These are phyloP conservation scores for Aurantiochytrium sp. DNA, from an alignment of 108 stramenopile species.

Conservation along the genomic window DNA sequence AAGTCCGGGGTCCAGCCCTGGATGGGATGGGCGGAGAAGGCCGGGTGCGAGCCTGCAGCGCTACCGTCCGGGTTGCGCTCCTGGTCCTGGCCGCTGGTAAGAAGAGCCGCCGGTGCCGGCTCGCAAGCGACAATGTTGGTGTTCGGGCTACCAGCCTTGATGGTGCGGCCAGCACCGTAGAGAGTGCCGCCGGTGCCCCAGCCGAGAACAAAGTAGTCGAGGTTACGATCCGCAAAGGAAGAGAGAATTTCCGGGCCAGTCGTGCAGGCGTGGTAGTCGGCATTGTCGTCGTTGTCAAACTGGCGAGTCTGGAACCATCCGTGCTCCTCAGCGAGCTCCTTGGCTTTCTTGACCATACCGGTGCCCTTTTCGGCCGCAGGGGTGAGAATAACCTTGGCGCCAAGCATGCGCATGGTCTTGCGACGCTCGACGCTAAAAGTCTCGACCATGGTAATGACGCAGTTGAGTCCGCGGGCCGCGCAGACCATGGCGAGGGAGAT, in stretches of 20 bases:
- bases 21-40: slow-evolving; percentile 35
- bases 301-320: slow-evolving; percentile 70
- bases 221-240: slow-evolving; percentile 53
- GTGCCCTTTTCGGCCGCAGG: slow-evolving; percentile 53
- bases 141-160: slow-evolving; percentile 55
- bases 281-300: slow-evolving; percentile 87
- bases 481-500: slow-evolving; percentile 88
- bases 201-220: slow-evolving; percentile 73
- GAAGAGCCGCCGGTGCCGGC: slow-evolving; percentile 55
- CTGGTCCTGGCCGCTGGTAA: slow-evolving; percentile 54
- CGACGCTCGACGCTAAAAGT: slow-evolving; percentile 77
- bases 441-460: slow-evolving; percentile 81
- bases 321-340: slow-evolving; percentile 56
- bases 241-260: slow-evolving; percentile 49
- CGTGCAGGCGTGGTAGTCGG: slow-evolving; percentile 57
- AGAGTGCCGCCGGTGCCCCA: slow-evolving; percentile 77
- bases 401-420: slow-evolving; percentile 70
- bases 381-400: slow-evolving; percentile 60
- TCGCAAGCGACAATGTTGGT: slow-evolving; percentile 60
- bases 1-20: slow-evolving; percentile 71
- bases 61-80: slow-evolving; percentile 50
- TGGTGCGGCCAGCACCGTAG: slow-evolving; percentile 60
- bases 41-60: slow-evolving; percentile 39
- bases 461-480: slow-evolving; percentile 72
- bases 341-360: slow-evolving; percentile 75